Evolutionary conservation across 129 eudicot genomes (phyloP).

Genomic region (Helichrysum umbraculigerum): DNA sequence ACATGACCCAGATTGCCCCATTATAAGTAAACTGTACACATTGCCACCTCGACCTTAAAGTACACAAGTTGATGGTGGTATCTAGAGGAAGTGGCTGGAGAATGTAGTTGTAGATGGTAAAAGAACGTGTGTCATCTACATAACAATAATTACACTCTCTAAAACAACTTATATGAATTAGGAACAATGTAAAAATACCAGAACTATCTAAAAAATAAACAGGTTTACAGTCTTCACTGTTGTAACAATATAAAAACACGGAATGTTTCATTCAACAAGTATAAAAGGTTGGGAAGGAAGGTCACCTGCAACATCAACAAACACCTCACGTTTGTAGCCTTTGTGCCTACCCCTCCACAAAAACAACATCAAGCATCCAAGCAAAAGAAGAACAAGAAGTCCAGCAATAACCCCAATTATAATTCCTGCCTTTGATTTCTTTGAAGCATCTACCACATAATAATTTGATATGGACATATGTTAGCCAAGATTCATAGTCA

Average conservation of each 20-base stretch:
- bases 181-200: constrained; percentile 1
- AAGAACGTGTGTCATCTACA: constrained; percentile 1
- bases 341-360: constrained; percentile 64
- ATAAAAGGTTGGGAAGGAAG: constrained; percentile 14
- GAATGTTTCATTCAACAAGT: not conserved
- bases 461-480: constrained; percentile 11
- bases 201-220: not conserved
- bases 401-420: constrained; percentile 63
- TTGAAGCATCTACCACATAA: constrained; percentile 54
- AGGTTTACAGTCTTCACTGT: not conserved
- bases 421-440: constrained; percentile 62
- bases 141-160: not conserved
- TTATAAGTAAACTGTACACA: not conserved
- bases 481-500: constrained; percentile 18
- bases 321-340: constrained; percentile 81
- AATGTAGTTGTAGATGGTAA: not conserved
- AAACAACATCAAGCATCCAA: constrained; percentile 54
- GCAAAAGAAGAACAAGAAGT: constrained; percentile 50
- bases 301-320: constrained; percentile 89
- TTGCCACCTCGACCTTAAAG: not conserved
- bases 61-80: not conserved
- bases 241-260: not conserved
- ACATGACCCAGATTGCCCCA: not conserved
- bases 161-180: constrained; percentile 21
- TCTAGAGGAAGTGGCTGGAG: not conserved